Evolutionary conservation across 768 basidiomycete species (phyloP), one percentile per base, ranked within the genome.

Genomic region (Rhizopogon vulgaris): DNA sequence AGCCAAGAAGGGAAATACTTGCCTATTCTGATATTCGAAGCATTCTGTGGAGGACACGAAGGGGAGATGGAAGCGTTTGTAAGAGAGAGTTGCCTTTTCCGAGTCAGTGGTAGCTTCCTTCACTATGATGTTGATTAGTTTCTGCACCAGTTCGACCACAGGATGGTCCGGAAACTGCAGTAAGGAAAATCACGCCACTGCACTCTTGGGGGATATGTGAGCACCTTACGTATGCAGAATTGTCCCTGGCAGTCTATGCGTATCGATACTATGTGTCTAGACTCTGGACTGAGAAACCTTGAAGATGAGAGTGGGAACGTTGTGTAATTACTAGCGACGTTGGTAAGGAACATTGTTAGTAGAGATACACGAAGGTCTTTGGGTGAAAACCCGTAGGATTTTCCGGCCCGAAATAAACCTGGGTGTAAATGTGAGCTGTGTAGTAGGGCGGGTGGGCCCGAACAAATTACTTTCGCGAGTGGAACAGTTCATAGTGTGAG

Each of bases 1-100:
- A 58, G 40, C 57, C 57, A 58, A 8, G 50, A 50, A 4, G 54
- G 57, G 32, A 58, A 34, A 46, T 50, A 34, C 46, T 36, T 12
- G 36, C 55, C 51, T 58, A 18, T 40, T 38, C 28, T 27, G 4
- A 22, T 11, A 12, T 41, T 38, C 24, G 6, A 37, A 28, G 14
- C 8, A 12, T 9, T 17, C 12, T 14, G n/a, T 8, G 1, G 28
- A 8, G 15, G 6, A 3, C 6, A 22, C 15, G 6, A 18, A 52
- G 34, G 4, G 18, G 27, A n/a, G 37, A 10, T 14, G n/a, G 54
- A 22, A 58, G 48, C 14, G 52, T 48, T 14, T 34, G 22, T 2
- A 47, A n/a, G 6, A 52, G 38, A 25, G 30, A n/a, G n/a, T 51
- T 4, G 38, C 30, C 4, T 32, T 28, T 32, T 56, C 51, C n/a